phyloP scores from a whole-genome alignment of 2,329 filamentous ascomycete species.

The Leptographium flavum region DNA sequence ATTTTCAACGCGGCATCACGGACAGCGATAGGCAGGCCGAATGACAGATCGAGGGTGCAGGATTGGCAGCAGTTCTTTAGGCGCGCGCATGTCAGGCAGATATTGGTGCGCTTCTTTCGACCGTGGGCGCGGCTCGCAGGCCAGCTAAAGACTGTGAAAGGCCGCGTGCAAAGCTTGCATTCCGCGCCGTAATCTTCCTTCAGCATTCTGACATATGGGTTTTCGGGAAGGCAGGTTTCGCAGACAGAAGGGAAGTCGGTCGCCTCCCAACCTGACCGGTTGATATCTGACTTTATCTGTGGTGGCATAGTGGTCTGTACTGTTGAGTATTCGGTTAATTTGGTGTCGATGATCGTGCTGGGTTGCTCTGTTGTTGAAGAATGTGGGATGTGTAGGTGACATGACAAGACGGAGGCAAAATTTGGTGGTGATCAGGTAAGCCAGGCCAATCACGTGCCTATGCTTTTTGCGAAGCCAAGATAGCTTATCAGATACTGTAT shows the following conservation, averaged over 20 bases:
- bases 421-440: background rate
- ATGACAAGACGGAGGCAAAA: no score
- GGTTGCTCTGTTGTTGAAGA: no score
- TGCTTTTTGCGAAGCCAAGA: no score
- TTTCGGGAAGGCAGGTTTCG: conserved; percentile 89
- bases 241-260: conserved; percentile 80
- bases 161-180: conserved; percentile 80
- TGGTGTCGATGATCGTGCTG: no score
- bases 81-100: conserved; percentile 90
- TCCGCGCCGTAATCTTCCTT: conserved; percentile 91
- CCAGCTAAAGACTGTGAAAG: conserved; percentile 94
- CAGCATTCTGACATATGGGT: conserved; percentile 97
- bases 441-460: no score
- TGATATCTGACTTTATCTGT: conserved; percentile 91
- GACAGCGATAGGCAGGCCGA: conserved; percentile 86
- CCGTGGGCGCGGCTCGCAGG: conserved; percentile 77
- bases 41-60: conserved; percentile 96
- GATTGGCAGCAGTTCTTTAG: conserved; percentile 98
- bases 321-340: background rate
- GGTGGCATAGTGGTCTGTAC: conserved; percentile 49
- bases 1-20: conserved; percentile 95
- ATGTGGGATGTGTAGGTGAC: no score
- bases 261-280: conserved; percentile 90
- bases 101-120: conserved; percentile 84
- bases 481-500: background rate